These are phyloP conservation scores for Carpinus viminea DNA, from an alignment of 306 rosid species.

Conservation along the genomic window DNA sequence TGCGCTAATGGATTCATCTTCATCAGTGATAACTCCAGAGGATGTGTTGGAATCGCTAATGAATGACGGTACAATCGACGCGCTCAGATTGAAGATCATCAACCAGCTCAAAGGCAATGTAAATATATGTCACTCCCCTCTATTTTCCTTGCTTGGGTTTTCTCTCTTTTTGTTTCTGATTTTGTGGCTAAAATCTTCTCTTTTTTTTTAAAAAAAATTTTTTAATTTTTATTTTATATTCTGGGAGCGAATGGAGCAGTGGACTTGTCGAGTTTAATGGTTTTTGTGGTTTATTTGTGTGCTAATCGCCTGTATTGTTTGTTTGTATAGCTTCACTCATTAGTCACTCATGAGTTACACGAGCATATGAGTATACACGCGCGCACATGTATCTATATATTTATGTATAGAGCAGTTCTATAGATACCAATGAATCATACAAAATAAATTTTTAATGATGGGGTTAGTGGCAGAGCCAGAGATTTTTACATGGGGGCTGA, in stretches of 20 bases:
- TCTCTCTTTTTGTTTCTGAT: neutral
- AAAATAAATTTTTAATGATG: neutral
- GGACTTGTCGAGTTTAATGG: neutral
- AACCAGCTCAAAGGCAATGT: conserved; percentile 98
- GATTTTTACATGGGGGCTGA: too few species aligned
- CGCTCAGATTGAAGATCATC: conserved; percentile 93
- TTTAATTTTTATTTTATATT: too few species aligned
- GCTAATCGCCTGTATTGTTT: neutral
- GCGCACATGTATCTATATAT: neutral
- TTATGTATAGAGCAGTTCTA: neutral
- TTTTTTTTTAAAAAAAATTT: too few species aligned
- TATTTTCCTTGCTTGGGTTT: neutral
- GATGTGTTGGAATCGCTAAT: conserved; percentile 83
- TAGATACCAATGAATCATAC: neutral
- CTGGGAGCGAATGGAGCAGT: neutral
- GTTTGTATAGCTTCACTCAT: neutral
- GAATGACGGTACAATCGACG: conserved; percentile 94
- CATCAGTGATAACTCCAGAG: conserved; percentile 74
- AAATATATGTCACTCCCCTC: conserved; percentile 12
- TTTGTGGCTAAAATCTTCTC: neutral
- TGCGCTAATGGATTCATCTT: conserved; percentile 43
- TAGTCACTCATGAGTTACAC: neutral
- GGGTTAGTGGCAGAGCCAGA: neutral
- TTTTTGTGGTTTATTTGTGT: neutral
- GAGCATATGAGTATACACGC: neutral